Percentiles rank a stretch among this genome's conserved stretches.
Evolutionary conservation across 306 rosid species (phyloP).

Genomic region (Prunus campanulata): DNA sequence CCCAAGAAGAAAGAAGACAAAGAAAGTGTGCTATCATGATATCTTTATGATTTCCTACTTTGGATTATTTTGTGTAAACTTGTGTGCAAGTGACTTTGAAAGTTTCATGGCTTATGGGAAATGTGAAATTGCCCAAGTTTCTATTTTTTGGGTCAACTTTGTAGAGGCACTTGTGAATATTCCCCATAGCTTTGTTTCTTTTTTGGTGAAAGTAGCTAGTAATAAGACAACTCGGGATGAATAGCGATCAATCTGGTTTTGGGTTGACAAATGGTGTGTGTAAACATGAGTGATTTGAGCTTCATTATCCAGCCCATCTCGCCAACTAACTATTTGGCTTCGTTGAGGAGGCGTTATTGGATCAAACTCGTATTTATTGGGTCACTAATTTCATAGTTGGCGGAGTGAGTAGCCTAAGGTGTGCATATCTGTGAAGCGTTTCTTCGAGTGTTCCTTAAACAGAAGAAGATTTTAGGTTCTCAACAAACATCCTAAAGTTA

Average conservation of each 20-base stretch:
- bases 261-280: too few species aligned
- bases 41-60: slow-evolving; percentile 52
- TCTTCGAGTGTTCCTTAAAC: too few species aligned
- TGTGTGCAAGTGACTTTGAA: slow-evolving; percentile 22
- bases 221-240: slow-evolving; percentile 12
- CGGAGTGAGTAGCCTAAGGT: too few species aligned
- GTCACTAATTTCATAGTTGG: too few species aligned
- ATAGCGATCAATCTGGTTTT: background rate
- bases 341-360: too few species aligned
- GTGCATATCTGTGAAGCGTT: too few species aligned
- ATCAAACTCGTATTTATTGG: too few species aligned
- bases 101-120: slow-evolving; percentile 41
- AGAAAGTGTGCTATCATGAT: slow-evolving; percentile 49
- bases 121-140: slow-evolving; percentile 26
- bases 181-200: slow-evolving; percentile 10
- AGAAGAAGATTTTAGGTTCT: too few species aligned
- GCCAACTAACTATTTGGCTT: too few species aligned
- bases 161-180: slow-evolving; percentile 32
- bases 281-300: too few species aligned
- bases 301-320: too few species aligned
- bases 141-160: slow-evolving; percentile 34
- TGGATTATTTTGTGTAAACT: slow-evolving; percentile 21
- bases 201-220: slow-evolving; percentile 28
- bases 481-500: too few species aligned
- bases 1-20: slow-evolving; percentile 52